A percentile compares a stretch with the other conserved stretches of the same genome.
Conservation (phyloP, 768 basidiomycete genomes). For the Trametes cinnabarina region DNA sequence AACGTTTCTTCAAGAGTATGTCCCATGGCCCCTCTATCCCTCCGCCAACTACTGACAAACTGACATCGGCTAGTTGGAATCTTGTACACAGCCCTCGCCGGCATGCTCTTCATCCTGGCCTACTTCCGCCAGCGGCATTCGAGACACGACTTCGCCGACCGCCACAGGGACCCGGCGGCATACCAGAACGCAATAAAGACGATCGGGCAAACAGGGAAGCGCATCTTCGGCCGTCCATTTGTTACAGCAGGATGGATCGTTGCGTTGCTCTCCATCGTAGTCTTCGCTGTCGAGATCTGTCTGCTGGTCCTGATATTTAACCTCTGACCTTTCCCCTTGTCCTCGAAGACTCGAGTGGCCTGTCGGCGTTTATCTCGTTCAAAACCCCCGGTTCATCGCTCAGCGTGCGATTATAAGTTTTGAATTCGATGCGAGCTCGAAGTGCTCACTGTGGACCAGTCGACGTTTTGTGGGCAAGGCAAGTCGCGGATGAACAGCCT, state of each 20-base stretch:
- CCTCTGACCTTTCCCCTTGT: slow-evolving; percentile 27
- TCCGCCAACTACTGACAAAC: too few species aligned
- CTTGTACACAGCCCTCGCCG: slow-evolving; percentile 61
- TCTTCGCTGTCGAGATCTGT: slow-evolving; percentile 61
- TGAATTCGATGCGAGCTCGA: too few species aligned
- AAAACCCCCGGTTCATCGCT: too few species aligned
- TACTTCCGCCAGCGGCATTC: slow-evolving; percentile 64
- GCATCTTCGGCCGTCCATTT: slow-evolving; percentile 76
- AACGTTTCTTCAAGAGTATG: slow-evolving; percentile 70
- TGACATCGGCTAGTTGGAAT: slow-evolving; percentile 48
- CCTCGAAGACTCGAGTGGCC: neutral
- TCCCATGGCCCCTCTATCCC: slow-evolving; percentile 14
- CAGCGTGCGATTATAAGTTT: too few species aligned
- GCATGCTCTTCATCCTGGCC: slow-evolving; percentile 54
- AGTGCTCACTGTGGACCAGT: too few species aligned
- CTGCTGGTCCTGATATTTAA: slow-evolving; percentile 61
- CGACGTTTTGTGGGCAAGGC: too few species aligned
- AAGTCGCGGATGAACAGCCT: too few species aligned
- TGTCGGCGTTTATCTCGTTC: neutral
- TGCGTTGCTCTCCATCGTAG: slow-evolving; percentile 55
- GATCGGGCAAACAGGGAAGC: slow-evolving; percentile 56
- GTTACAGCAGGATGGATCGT: slow-evolving; percentile 79
- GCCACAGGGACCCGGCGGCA: slow-evolving; percentile 16
- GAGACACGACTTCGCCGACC: slow-evolving; percentile 76
- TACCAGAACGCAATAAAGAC: slow-evolving; percentile 46